These are phyloP conservation scores for Trametes polyzona DNA, from an alignment of 1,284 basidiomycete species.

Conservation along the genomic window DNA sequence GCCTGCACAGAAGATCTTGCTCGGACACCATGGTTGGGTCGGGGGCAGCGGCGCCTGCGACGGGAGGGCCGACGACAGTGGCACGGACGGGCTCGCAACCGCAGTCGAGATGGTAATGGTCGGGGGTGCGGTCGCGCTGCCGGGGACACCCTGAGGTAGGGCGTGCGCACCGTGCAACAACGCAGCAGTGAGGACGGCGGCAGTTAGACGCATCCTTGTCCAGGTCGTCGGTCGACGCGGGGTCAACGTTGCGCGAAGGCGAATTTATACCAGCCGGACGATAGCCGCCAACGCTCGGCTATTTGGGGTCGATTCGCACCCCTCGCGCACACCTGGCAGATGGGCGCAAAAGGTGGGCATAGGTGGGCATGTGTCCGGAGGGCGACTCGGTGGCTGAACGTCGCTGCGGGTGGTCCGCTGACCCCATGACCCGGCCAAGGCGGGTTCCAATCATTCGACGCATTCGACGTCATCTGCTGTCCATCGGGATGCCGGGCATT, in stretches of 20 bases:
- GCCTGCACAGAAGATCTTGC: constrained; percentile 84
- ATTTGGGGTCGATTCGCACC: constrained; percentile 9
- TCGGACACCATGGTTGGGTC: constrained; percentile 77
- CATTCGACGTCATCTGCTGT: constrained; percentile 2
- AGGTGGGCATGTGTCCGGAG: constrained; percentile 4
- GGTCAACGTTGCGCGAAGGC: neutral
- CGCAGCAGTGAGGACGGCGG: constrained; percentile 13
- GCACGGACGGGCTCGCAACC: constrained; percentile 64
- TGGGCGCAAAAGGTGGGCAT: constrained; percentile 1
- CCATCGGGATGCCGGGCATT: neutral
- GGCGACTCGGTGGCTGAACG: neutral
- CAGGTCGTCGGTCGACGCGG: constrained; percentile 17
- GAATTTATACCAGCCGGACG: constrained; percentile 8
- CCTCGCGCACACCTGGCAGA: constrained; percentile 15
- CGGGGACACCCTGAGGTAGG: constrained; percentile 26
- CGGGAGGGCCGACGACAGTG: constrained; percentile 58
- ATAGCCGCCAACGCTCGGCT: constrained; percentile 7
- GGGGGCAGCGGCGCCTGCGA: constrained; percentile 75
- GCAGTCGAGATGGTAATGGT: constrained; percentile 56
- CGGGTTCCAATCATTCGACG: constrained; percentile 1
- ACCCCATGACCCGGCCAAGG: constrained; percentile 6
- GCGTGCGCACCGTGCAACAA: constrained; percentile 26
- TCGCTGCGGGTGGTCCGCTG: constrained; percentile 6
- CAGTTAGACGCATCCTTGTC: constrained; percentile 14
- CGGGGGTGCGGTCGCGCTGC: constrained; percentile 28